These are phyloP conservation scores for Irpex sp. DNA, from an alignment of 1,284 basidiomycete genomes.

Conservation along the genomic window DNA sequence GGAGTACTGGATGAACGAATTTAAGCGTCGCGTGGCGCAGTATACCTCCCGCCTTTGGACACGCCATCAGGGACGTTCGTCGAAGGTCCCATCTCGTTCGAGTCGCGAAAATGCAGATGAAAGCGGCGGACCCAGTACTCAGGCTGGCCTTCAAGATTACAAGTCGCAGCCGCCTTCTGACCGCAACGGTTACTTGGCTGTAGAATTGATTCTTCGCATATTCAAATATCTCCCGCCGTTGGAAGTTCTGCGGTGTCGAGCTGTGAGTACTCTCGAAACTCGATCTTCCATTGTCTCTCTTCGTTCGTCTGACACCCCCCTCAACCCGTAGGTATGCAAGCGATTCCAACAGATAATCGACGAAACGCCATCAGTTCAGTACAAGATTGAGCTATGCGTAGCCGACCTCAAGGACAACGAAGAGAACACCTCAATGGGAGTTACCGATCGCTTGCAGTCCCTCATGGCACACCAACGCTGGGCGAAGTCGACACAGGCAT, in stretches of 20 bases:
- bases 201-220: neutral
- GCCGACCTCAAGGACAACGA: neutral
- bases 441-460: neutral
- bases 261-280: neutral
- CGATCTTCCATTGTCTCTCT: neutral
- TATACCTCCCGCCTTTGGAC: neutral
- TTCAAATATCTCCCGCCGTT: neutral
- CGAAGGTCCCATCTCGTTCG: too few species aligned
- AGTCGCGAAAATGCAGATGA: too few species aligned
- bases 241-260: neutral
- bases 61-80: too few species aligned
- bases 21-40: neutral
- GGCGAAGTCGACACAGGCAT: neutral
- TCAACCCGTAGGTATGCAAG: neutral
- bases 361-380: neutral
- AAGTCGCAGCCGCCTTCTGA: neutral
- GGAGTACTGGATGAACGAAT: neutral
- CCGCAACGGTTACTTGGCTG: neutral
- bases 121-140: too few species aligned
- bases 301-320: too few species aligned
- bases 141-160: too few species aligned
- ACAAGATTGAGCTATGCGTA: neutral
- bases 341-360: neutral
- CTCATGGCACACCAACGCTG: neutral
- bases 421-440: neutral